Conservation (phyloP, 106 monocot species). For the Dendrobium chrysotoxum region DNA sequence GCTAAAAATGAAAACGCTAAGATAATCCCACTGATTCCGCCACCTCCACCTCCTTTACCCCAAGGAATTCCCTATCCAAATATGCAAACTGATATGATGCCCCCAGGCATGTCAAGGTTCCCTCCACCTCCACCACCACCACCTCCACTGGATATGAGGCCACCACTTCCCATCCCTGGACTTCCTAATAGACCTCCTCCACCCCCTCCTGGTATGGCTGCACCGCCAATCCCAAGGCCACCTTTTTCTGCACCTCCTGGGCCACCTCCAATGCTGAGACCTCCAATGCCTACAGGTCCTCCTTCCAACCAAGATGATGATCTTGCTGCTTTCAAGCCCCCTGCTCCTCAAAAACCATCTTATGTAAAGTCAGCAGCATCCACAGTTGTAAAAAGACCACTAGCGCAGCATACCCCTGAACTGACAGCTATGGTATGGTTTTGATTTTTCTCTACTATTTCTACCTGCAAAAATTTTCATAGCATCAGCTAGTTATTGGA, state of each 20-base stretch:
- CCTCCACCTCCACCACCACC: slow-evolving; percentile 46
- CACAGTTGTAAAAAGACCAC: slow-evolving; percentile 94
- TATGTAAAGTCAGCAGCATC: slow-evolving; percentile 95
- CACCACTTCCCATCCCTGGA: slow-evolving; percentile 31
- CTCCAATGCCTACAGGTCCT: slow-evolving; percentile 28
- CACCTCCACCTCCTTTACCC: slow-evolving; percentile 42
- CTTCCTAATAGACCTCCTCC: slow-evolving; percentile 42
- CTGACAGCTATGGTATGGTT: slow-evolving; percentile 85
- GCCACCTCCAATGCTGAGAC: slow-evolving; percentile 32
- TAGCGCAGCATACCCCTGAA: slow-evolving; percentile 93
- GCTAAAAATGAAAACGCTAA: slow-evolving; percentile 22
- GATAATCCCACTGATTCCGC: slow-evolving; percentile 30
- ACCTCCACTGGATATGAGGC: slow-evolving; percentile 51
- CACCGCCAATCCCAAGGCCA: slow-evolving; percentile 31
- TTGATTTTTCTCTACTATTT: not conserved
- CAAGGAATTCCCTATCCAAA: slow-evolving; percentile 32
- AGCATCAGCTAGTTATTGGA: no score
- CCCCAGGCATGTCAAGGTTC: slow-evolving; percentile 52
- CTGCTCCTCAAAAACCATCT: slow-evolving; percentile 75
- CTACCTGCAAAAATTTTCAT: not conserved
- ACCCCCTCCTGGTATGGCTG: slow-evolving; percentile 49
- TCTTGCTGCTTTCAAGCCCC: slow-evolving; percentile 19
- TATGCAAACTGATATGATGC: slow-evolving; percentile 53
- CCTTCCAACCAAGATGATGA: slow-evolving; percentile 35
- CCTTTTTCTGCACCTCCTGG: slow-evolving; percentile 47